Percentiles rank a stretch among this genome's conserved stretches.
These are phyloP conservation scores for Beauveria australis DNA, from an alignment of 2,329 filamentous ascomycete genomes.

Conservation along the genomic window DNA sequence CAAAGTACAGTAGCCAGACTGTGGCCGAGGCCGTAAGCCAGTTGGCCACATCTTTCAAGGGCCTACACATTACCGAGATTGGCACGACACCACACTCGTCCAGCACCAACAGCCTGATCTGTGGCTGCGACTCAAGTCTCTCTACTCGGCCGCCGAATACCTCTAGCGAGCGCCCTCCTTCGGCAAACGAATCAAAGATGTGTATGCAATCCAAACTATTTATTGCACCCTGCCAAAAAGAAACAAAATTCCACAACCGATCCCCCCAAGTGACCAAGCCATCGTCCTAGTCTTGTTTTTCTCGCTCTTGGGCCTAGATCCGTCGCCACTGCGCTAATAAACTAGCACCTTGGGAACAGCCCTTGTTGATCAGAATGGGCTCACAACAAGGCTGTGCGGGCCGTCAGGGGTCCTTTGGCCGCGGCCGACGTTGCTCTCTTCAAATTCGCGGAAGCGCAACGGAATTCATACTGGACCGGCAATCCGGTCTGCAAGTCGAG, in stretches of 20 bases:
- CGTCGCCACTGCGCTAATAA: not conserved
- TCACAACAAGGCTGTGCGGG: not conserved
- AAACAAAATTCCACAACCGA: not conserved
- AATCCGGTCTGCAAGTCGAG: not conserved
- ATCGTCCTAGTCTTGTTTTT: not conserved
- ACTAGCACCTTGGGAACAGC: not conserved
- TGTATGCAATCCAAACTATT: not conserved
- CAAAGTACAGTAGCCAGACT: not conserved
- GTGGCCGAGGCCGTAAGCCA: not conserved
- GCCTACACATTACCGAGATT: too few species aligned
- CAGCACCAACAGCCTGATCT: not conserved
- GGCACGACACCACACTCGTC: not conserved
- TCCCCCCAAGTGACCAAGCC: not conserved
- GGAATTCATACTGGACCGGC: not conserved
- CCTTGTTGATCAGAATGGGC: not conserved
- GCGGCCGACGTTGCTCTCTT: not conserved
- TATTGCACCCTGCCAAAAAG: not conserved
- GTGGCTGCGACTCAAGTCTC: not conserved
- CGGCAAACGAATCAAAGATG: not conserved
- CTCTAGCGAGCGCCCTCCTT: too few species aligned
- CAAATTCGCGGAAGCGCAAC: not conserved
- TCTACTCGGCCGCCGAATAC: not conserved
- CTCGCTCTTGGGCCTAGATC: conserved; percentile 1
- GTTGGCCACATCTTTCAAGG: not conserved
- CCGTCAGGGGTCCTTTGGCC: not conserved